phyloP scores from a whole-genome alignment of 1,139 yeast species.

The Taphrina sp. region DNA sequence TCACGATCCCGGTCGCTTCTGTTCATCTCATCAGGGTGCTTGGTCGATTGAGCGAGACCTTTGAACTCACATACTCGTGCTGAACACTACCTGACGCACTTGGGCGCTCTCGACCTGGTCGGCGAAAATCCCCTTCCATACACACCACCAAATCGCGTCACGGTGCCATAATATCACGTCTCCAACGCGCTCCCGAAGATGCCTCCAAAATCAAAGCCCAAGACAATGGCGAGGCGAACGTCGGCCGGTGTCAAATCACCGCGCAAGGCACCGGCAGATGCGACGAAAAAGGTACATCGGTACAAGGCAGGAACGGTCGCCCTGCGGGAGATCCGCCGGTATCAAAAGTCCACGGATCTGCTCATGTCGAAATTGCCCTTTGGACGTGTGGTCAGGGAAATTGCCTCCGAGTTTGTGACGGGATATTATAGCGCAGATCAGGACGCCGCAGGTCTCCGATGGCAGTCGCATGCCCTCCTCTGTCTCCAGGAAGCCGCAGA shows the following conservation, averaged over 20 bases:
- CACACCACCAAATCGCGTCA: too few relatives aligned
- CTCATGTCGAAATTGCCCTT: constrained; percentile 81
- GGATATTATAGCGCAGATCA: constrained; percentile 44
- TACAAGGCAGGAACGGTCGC: constrained; percentile 75
- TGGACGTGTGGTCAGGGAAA: constrained; percentile 79
- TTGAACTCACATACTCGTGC: too few relatives aligned
- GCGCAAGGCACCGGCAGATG: constrained; percentile 11
- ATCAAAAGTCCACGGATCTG: constrained; percentile 75
- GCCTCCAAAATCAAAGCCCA: constrained; percentile 24
- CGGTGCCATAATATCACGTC: too few relatives aligned
- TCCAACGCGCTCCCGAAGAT: too few relatives aligned
- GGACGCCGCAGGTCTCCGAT: constrained; percentile 56
- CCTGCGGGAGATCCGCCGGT: constrained; percentile 71
- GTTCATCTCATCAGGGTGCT: too few relatives aligned
- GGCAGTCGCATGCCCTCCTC: constrained; percentile 86
- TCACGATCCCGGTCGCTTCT: too few relatives aligned
- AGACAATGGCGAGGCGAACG: constrained; percentile 28
- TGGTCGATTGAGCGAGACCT: too few relatives aligned
- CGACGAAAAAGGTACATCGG: constrained; percentile 41
- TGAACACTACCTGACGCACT: too few relatives aligned
- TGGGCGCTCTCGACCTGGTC: too few relatives aligned
- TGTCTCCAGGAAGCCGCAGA: constrained; percentile 82
- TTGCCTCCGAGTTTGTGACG: constrained; percentile 75
- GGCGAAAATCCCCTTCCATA: too few relatives aligned
- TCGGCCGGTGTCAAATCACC: constrained; percentile 7